Base-by-base conservation (phyloP, 768 basidiomycete genomes). In the Obba rivulosa region DNA sequence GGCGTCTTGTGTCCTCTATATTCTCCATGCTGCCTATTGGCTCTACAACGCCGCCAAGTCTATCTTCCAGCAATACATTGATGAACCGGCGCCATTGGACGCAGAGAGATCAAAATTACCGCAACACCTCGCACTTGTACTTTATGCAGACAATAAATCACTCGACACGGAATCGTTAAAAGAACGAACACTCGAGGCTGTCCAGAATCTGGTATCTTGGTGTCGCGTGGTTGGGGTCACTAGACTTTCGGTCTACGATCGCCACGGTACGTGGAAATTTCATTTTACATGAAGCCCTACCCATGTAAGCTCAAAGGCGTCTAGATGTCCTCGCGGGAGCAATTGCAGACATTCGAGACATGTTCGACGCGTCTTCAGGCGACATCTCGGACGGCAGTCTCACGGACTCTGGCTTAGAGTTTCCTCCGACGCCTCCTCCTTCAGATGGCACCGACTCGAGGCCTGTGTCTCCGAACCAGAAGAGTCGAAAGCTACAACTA, bases 391-490 rank as follows among this genome's bases (percentile, higher is more conserved):
- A 60, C 36, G 64, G 62, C 46, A 55, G 45, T 23, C 42, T 28
- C 41, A 69, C 70, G 46, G 77, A 75, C 48, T 77, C 79, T 17
- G 84, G 86, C 47, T 63, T 77, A 3, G 77, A 81, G 57, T 88
- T 81, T 62, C 88, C 87, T 35, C 69, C 79, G 38, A 90, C 87
- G 0, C 88, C 87, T n/a, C 88, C 87, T 3, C 68, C 76, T 16
- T 90, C 87, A 8, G 87, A 87, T 61, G 75, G 74, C 57, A 80
- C 84, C 21, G 78, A 76, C 21, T 86, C 86, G 10, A 72, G 81
- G 48, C 72, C 81, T 23, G 66, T 80, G 21, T 83, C 83, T 2
- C 83, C 84, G 9, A 72, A 69, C 11, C 34, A 45, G 18, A 36
- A 35, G 0, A 17, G 28, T 7, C 7, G 37, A 7, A 16, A 23